phyloP scores from a whole-genome alignment of 108 stramenopile genomes.

The Skeletonema potamos region DNA sequence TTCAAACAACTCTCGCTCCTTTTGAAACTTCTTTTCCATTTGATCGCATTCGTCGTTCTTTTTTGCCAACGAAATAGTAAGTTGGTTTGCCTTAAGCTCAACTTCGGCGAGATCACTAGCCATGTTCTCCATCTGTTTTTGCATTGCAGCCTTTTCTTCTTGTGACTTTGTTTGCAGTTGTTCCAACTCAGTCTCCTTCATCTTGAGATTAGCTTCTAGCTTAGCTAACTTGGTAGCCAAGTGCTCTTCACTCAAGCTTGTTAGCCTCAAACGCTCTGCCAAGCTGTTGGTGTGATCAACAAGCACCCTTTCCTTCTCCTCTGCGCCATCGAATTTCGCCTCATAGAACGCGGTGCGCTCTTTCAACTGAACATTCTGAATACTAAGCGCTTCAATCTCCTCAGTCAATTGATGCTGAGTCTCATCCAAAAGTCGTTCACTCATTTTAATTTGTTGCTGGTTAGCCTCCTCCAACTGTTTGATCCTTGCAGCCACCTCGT shows the following conservation, averaged over 20 bases:
- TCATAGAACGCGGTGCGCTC: conserved; percentile 26
- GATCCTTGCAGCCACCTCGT: conserved; percentile 7
- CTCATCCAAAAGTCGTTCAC: conserved; percentile 12
- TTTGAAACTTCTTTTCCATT: conserved; percentile 13
- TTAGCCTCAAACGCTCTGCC: conserved; percentile 38
- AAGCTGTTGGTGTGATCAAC: conserved; percentile 47
- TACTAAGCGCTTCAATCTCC: conserved; percentile 19
- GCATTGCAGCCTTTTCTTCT: conserved; percentile 2
- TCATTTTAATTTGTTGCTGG: neutral
- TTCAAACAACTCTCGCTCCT: conserved; percentile 27
- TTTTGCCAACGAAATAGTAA: conserved; percentile 6
- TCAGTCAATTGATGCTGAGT: conserved; percentile 15
- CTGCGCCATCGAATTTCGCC: conserved; percentile 42
- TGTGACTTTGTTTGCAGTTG: conserved; percentile 10
- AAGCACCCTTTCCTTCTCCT: conserved; percentile 45
- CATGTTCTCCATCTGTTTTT: conserved; percentile 2
- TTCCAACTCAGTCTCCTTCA: conserved; percentile 43
- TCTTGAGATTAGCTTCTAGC: conserved; percentile 49
- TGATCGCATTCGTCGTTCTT: conserved; percentile 36
- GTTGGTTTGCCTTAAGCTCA: conserved; percentile 1
- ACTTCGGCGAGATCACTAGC: conserved; percentile 4
- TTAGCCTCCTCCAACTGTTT: conserved; percentile 5
- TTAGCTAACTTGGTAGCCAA: conserved; percentile 38
- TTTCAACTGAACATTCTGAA: conserved; percentile 37
- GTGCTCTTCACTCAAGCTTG: conserved; percentile 42